Evolutionary conservation across 2,329 filamentous ascomycete genomes (phyloP).

Genomic region (Xylariaceae sp.): DNA sequence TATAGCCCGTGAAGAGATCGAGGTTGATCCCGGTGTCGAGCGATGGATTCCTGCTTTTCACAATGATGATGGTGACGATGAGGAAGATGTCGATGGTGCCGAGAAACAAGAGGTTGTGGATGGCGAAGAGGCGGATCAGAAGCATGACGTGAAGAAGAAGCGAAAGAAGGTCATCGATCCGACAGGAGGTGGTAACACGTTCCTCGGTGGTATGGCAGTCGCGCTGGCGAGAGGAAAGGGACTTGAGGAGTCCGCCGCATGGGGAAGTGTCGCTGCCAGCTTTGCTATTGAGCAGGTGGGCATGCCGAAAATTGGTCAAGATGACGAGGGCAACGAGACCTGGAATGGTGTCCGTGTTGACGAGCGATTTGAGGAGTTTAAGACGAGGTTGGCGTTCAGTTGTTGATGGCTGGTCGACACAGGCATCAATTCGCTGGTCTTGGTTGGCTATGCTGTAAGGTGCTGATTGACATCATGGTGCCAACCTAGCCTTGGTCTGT

Average conservation of each 20-base stretch:
- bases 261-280: conserved; percentile 80
- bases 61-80: conserved; percentile 24
- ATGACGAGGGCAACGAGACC: conserved; percentile 48
- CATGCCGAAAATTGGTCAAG: conserved; percentile 58
- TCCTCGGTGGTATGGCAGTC: conserved; percentile 63
- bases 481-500: too few species aligned
- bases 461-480: too few species aligned
- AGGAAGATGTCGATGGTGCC: not conserved
- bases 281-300: conserved; percentile 96
- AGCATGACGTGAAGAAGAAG: not conserved
- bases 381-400: conserved; percentile 37
- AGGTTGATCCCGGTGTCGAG: conserved; percentile 63
- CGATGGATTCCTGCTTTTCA: conserved; percentile 81
- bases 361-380: conserved; percentile 52
- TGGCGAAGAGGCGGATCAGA: not conserved
- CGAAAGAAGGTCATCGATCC: conserved; percentile 71
- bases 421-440: too few species aligned
- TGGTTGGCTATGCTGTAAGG: too few species aligned
- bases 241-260: conserved; percentile 69
- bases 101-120: not conserved
- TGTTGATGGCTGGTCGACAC: not conserved
- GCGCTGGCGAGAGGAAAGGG: conserved; percentile 57
- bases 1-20: conserved; percentile 56
- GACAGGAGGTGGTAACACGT: conserved; percentile 91
- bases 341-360: conserved; percentile 61